Evolutionary conservation across 2,329 filamentous ascomycete species (phyloP), one percentile per base, ranked within the genome.

Genomic region (Xylaria sp.): DNA sequence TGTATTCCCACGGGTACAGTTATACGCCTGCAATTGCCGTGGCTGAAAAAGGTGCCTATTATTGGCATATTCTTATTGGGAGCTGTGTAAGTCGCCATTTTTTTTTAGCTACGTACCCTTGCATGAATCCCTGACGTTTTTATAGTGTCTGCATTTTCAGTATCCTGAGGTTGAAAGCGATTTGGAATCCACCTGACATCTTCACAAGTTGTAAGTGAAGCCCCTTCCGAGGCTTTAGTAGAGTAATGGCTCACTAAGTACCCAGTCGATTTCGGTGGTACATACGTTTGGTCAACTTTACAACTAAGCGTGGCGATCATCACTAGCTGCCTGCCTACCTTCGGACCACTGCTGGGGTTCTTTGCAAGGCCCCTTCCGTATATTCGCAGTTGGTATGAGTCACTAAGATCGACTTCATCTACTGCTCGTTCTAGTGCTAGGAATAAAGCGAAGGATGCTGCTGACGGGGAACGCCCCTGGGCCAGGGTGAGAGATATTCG

Each of bases 251-350:
- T 28, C 9, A 46, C 10, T 15, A 18, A 46, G 4, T 58, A 3
- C 37, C n/a, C 48, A 70, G 69, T 68, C 44, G 41, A 68, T 18
- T 69, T 68, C 39, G 50, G 59, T 10, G 25, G n/a, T 15, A 58
- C 55, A 15, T 62, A 46, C 18, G 10, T 65, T 15, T 70, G 61
- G 56, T 65, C 65, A 9, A 48, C 46, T 2, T 23, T 62, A 25
- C 69, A 70, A 58, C 13, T 68, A 1, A 65, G 65, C 18, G 23
- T 70, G 1, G 69, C 69, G 3, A 70, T 68, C n/a, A 54, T 70
- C 46, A 65, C 61, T n/a, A 69, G 69, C 23, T 70, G 69, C 28
- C 44, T 70, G 9, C 69, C 66, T 20, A 70, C 65, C 2, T 65
- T 65, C 13, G 69, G 69, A 1, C 65, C 69, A 23, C 39, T 70